Conservation (phyloP, 371 early-diverging fungal genomes). For the Vairimorpha ceranae region DNA sequence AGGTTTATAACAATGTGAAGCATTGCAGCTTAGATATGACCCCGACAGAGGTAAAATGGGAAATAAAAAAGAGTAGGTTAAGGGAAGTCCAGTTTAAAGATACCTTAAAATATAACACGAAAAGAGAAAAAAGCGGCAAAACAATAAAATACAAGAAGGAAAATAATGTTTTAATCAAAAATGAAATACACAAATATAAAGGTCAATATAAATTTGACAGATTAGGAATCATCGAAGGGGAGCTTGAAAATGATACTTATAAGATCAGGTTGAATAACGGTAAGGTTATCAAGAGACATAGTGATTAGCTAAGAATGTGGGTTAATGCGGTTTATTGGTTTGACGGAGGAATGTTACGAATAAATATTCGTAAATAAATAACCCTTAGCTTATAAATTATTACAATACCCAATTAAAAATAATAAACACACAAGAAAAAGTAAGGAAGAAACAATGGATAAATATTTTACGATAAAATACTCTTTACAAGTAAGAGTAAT, state of each 20-base stretch:
- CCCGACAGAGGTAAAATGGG: neutral
- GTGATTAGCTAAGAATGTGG: neutral
- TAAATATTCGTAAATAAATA: no score
- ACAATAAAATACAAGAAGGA: neutral
- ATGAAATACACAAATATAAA: constrained; percentile 15
- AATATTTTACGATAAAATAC: no score
- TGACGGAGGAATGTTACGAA: no score
- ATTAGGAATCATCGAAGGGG: neutral
- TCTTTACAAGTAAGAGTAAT: no score
- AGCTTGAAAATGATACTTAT: neutral
- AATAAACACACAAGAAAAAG: no score
- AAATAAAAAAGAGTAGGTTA: neutral
- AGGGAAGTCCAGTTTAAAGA: neutral
- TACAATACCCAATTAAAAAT: no score
- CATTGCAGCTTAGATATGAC: neutral
- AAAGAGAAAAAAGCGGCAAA: neutral
- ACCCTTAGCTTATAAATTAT: no score
- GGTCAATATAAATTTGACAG: neutral
- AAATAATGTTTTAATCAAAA: neutral
- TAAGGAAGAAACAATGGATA: no score
- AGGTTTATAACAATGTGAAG: neutral
- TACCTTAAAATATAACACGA: neutral
- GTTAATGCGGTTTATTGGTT: no score
- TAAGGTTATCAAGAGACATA: constrained; percentile 1
- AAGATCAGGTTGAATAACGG: neutral